Evolutionary conservation across 306 rosid species (phyloP), one percentile per base, ranked within the genome.

Genomic region (Inga leiocalycina): DNA sequence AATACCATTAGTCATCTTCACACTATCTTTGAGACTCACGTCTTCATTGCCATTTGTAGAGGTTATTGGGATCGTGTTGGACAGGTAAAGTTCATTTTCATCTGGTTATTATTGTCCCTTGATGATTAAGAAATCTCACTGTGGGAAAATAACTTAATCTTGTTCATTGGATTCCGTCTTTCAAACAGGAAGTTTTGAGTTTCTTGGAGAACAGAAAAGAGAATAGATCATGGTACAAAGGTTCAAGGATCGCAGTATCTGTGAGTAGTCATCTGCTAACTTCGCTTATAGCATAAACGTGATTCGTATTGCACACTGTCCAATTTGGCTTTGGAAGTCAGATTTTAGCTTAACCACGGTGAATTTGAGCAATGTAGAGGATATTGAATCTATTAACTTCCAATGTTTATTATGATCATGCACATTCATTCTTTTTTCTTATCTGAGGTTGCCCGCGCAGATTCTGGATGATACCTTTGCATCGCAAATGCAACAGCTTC

Each of bases 51-150:
- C 78, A 77, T 91, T 43, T 97, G 98, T 81, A 94, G 99, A 73
- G 95, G 97, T 71, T 97, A 89, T 72, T 97, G 99, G 99, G 99
- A 97, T 82, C 94, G 94, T 45, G 86, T 94, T 93, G 99, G 99
- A 75, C 97, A 93, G 86, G 99, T 91, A 71, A 39, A 79, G 80
- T 81, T 84, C 11, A 54, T 52, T 76, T 87, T 62, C 51, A 13
- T 73, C 64, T 56, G 14, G 64, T 24, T 79, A 45, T 83, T 49
- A 48, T 56, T 48, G 14, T 9, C 71, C 41, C 22, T 5, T 24
- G 4, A 30, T 46, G 5, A 65, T 41, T 54, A 37, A 59, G 61
- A 20, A 71, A 48, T 62, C 8, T 49, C 45, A 64, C 22, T 75
- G 7, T 5, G 7, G 10, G 79, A 75, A 45, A 39, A 66, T 57